These are phyloP conservation scores for Chaetoceros tenuissimus DNA, from an alignment of 108 stramenopile species.

Conservation along the genomic window DNA sequence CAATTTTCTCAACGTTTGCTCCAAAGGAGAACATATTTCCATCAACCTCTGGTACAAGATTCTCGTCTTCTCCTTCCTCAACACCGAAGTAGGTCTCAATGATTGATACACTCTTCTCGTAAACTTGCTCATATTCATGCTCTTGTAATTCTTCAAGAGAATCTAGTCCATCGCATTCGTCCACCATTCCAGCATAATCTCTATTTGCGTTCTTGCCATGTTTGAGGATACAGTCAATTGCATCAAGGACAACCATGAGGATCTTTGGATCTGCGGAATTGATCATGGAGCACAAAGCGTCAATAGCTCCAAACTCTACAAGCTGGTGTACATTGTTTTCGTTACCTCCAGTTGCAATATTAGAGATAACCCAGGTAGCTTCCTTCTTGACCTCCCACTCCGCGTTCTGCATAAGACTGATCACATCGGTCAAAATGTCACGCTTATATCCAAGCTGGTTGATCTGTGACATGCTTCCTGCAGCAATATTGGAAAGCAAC, in stretches of 20 bases:
- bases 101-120: constrained; percentile 60
- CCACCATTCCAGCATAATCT: constrained; percentile 35
- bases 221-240: constrained; percentile 59
- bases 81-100: constrained; percentile 74
- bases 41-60: constrained; percentile 45
- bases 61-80: constrained; percentile 63
- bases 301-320: constrained; percentile 59
- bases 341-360: constrained; percentile 64
- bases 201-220: constrained; percentile 22
- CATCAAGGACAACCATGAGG: constrained; percentile 56
- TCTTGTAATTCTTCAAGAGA: constrained; percentile 75
- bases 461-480: constrained; percentile 79
- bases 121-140: constrained; percentile 67
- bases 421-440: constrained; percentile 31
- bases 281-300: constrained; percentile 60
- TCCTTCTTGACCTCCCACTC: constrained; percentile 90
- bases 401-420: constrained; percentile 39
- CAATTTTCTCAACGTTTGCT: too few species aligned
- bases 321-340: constrained; percentile 33
- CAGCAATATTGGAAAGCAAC: constrained; percentile 89
- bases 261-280: constrained; percentile 44
- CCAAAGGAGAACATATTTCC: constrained; percentile 49
- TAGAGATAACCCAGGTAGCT: constrained; percentile 77
- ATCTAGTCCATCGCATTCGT: constrained; percentile 70
- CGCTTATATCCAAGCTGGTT: constrained; percentile 22